phyloP scores from a whole-genome alignment of 495 filamentous ascomycete genomes.

The Penicillium longicatenatum region DNA sequence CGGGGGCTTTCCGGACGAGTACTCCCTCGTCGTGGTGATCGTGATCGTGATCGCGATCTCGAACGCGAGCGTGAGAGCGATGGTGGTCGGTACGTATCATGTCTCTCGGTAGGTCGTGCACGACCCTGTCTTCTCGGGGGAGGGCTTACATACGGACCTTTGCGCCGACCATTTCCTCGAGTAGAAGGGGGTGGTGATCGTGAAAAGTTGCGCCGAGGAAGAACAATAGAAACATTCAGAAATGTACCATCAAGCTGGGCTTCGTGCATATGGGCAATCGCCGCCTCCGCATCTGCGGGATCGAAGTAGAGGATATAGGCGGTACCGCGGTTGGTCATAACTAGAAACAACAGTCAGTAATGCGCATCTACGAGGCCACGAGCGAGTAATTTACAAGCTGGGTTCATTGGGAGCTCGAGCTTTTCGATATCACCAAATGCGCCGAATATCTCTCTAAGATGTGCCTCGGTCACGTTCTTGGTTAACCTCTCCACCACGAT shows the following conservation, averaged over 20 bases:
- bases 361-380: neutral
- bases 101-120: slow-evolving; percentile 41
- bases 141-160: slow-evolving; percentile 36
- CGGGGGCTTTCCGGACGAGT: slow-evolving; percentile 34
- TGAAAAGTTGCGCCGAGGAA: slow-evolving; percentile 71
- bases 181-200: slow-evolving; percentile 48
- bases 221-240: slow-evolving; percentile 90
- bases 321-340: slow-evolving; percentile 87
- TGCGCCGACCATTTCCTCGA: slow-evolving; percentile 32
- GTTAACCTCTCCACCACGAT: slow-evolving; percentile 96
- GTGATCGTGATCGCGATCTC: slow-evolving; percentile 41
- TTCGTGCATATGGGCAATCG: slow-evolving; percentile 98
- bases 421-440: slow-evolving; percentile 83
- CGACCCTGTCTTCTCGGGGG: slow-evolving; percentile 43
- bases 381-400: slow-evolving; percentile 62
- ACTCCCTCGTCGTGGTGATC: slow-evolving; percentile 40
- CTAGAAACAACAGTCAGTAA: slow-evolving; percentile 43
- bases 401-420: slow-evolving; percentile 86
- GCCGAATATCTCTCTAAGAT: slow-evolving; percentile 90
- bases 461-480: slow-evolving; percentile 88
- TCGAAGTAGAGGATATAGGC: slow-evolving; percentile 88
- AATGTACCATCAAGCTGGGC: slow-evolving; percentile 87
- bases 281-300: slow-evolving; percentile 78
- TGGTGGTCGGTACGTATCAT: slow-evolving; percentile 53
- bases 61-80: slow-evolving; percentile 48